These are phyloP conservation scores for Paramecium pentaurelia DNA, from an alignment of 73 alveolate species.

Conservation along the genomic window DNA sequence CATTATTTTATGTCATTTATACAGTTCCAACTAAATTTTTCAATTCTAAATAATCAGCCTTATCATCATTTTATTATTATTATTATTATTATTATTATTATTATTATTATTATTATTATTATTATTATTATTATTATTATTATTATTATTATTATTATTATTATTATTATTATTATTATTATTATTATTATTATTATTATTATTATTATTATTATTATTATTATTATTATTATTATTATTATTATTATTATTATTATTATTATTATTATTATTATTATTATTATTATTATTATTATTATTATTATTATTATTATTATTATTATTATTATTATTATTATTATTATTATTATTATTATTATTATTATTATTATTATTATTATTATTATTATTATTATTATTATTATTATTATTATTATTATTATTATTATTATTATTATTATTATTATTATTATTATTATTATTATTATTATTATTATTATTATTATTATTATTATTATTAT, in stretches of 20 bases:
- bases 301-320: conserved; percentile 27
- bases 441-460: no score
- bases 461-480: no score
- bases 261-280: neutral
- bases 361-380: conserved; percentile 27
- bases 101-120: conserved; percentile 20
- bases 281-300: conserved; percentile 20
- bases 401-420: no score
- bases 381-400: neutral
- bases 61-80: neutral
- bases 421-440: no score
- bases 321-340: neutral
- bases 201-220: neutral
- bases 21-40: conserved; percentile 59
- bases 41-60: conserved; percentile 55
- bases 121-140: conserved; percentile 27
- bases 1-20: conserved; percentile 66
- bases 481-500: no score
- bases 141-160: neutral
- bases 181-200: conserved; percentile 27
- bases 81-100: conserved; percentile 14
- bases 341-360: conserved; percentile 20
- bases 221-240: conserved; percentile 20
- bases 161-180: conserved; percentile 20
- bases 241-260: conserved; percentile 27